These are phyloP conservation scores for Neurospora hispaniola DNA, from an alignment of 495 filamentous ascomycete genomes.

Conservation along the genomic window DNA sequence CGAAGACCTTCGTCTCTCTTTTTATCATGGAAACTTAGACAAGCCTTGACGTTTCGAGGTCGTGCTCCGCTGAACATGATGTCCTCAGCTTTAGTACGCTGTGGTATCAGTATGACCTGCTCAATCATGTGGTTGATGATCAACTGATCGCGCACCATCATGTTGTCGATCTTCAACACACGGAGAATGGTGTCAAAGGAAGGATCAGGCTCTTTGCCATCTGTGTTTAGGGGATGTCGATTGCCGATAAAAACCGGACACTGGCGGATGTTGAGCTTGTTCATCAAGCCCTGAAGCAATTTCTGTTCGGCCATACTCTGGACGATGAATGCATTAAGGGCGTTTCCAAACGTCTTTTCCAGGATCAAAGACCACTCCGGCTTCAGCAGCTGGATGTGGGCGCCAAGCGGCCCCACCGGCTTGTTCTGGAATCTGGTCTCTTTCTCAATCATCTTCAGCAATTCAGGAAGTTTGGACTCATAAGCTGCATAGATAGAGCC, in stretches of 20 bases:
- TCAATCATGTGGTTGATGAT: slow-evolving; percentile 79
- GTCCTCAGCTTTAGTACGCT: slow-evolving; percentile 50
- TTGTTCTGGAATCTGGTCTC: slow-evolving; percentile 55
- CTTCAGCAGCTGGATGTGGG: slow-evolving; percentile 61
- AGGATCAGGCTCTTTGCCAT: slow-evolving; percentile 59
- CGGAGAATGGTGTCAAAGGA: slow-evolving; percentile 67
- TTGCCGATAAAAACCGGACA: slow-evolving; percentile 59
- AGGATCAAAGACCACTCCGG: slow-evolving; percentile 78
- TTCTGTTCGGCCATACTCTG: slow-evolving; percentile 58
- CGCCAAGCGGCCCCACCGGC: slow-evolving; percentile 78
- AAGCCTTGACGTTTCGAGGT: slow-evolving; percentile 61
- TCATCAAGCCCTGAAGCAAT: slow-evolving; percentile 53
- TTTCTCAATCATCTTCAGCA: slow-evolving; percentile 55
- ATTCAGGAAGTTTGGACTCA: slow-evolving; percentile 45
- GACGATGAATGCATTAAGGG: slow-evolving; percentile 69
- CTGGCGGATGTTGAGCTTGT: slow-evolving; percentile 36
- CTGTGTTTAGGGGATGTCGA: slow-evolving; percentile 46
- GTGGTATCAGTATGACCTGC: slow-evolving; percentile 67
- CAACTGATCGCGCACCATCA: slow-evolving; percentile 63
- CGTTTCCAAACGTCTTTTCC: slow-evolving; percentile 57
- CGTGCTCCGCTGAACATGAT: slow-evolving; percentile 55
- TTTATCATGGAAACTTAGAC: slow-evolving; percentile 50
- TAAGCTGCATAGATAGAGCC: slow-evolving; percentile 40
- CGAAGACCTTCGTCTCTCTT: slow-evolving; percentile 53
- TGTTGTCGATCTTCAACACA: slow-evolving; percentile 72